Conservation (phyloP, 192 early-diverging fungal genomes). For the Dispira parvispora region DNA sequence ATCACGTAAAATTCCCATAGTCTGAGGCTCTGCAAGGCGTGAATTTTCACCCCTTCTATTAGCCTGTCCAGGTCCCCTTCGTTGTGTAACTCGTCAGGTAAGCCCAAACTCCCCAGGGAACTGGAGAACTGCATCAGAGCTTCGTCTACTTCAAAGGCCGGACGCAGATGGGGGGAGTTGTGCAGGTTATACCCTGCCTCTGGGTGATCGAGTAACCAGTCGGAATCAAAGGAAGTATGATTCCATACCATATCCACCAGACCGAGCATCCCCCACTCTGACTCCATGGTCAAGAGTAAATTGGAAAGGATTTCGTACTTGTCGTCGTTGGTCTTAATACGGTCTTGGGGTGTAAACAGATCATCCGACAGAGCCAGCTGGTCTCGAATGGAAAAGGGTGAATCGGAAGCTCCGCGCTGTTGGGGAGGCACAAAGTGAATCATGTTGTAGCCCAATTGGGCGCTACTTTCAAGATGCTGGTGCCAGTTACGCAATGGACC, state of each 20-base stretch:
- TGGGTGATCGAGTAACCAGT: conserved; percentile 89
- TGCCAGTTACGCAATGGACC: conserved; percentile 67
- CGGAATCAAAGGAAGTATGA: conserved; percentile 87
- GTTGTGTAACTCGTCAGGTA: conserved; percentile 36
- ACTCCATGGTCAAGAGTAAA: conserved; percentile 34
- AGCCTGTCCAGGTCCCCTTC: conserved; percentile 47
- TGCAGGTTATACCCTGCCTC: conserved; percentile 92
- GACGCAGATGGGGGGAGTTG: conserved; percentile 82
- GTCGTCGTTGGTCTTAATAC: conserved; percentile 33
- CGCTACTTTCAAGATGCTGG: conserved; percentile 45
- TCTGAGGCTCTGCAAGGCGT: conserved; percentile 37
- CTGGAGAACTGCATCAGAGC: conserved; percentile 55
- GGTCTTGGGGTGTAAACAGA: conserved; percentile 48
- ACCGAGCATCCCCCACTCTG: conserved; percentile 52
- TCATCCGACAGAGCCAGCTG: conserved; percentile 82
- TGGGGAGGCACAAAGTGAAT: conserved; percentile 94
- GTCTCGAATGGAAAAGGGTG: conserved; percentile 94
- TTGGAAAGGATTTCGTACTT: conserved; percentile 37
- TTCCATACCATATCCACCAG: conserved; percentile 97
- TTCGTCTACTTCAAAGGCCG: conserved; percentile 89
- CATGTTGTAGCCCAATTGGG: conserved; percentile 88
- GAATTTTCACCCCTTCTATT: conserved; percentile 35
- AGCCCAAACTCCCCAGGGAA: conserved; percentile 29
- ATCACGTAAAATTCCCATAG: conserved; percentile 88
- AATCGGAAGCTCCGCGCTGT: conserved; percentile 78